Evolutionary conservation across 2,329 filamentous ascomycete species (phyloP), one percentile per base, ranked within the genome.

Genomic region (Cytospora mali): DNA sequence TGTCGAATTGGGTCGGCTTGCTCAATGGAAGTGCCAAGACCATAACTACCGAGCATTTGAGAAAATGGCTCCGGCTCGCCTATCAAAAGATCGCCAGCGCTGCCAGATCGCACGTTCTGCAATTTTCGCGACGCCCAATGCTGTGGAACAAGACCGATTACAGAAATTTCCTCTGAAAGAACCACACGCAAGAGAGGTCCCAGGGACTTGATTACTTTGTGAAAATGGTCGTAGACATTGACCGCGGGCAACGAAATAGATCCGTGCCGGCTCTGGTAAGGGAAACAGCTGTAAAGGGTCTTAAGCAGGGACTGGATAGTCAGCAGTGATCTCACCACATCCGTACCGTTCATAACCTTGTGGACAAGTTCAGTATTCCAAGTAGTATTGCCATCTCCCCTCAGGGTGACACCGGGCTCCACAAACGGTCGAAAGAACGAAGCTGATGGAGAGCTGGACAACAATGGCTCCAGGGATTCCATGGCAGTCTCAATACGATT

Each of bases 141-240:
- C 42, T 87, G 82, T 1, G 94, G 92, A 55, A 97, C 88, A 58
- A 85, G 81, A 56, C 86, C 88, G 67, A 90, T 84, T 51, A 97
- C 80, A 0, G 88, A 79, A 39, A 93, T 90, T 67, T 96, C 91
- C 74, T 99, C 94, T 75, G 88, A 89, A n/a, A 96, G 82, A 64
- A 92, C 90, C 58, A 89, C 88, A 49, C 90, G 85, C 67, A 97
- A 84, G 18, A 99, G 78, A 27, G 88, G 87, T 4, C 92, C 93
- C 35, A 98, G 82, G 28, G 87, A 87, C 66, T 86, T 84, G 27
- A 96, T 83, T 42, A 97, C 78, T n/a, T 81, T 77, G 51, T 86
- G 80, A 72, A 96, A 96, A 73, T 92, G 88, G 73, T 98, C 94
- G 33, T 88, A 92, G 25, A 96, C 83, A 71, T 96, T 96, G 68